Evolutionary conservation across 1,284 basidiomycete species (phyloP), one percentile per base, ranked within the genome.

Genomic region (Amylostereum chailletii): DNA sequence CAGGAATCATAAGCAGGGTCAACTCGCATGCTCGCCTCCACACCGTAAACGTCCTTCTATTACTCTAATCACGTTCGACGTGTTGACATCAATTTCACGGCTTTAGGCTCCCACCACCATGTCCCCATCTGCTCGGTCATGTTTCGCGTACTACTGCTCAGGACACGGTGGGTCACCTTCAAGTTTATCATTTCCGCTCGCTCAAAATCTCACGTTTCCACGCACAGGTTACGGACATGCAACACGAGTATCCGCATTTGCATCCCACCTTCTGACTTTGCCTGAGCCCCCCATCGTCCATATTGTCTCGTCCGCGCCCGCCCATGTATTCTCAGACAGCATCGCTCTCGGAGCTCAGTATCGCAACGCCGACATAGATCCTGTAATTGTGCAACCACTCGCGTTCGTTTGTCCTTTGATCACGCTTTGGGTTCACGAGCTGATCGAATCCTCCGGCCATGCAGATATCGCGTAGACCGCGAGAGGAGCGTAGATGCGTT

Each of bases 241-340:
- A 27, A 87, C 83, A 4, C 76, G 83, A 34, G 84, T 87, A 7
- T 84, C 82, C 38, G 84, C 83, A 1, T 78, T 87, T 55, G 69
- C 80, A 5, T 66, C 69, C 42, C 75, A 81, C 53, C 67, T 87
- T 10, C 67, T 83, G 9, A 66, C 63, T 44, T 64, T 79, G 5
- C 50, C 61, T 5, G 59, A 63, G 2, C 59, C 61, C 39, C 78
- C 77, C 3, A 65, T 60, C 26, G 64, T 87, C 3, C 65, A 79
- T 60, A 79, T 86, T 47, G 73, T 82, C 37, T 86, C 83, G 1
- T 83, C 83, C 10, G 83, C 83, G 2, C 83, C 83, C 11, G 66
- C 72, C 49, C 80, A 77, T 58, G 78, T 86, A 29, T 86, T 87
- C 57, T 60, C 75, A 1, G 77, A 81, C 53, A 79, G 77, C 58